phyloP scores from a whole-genome alignment of 495 filamentous ascomycete genomes.

The Neurospora sp. region DNA sequence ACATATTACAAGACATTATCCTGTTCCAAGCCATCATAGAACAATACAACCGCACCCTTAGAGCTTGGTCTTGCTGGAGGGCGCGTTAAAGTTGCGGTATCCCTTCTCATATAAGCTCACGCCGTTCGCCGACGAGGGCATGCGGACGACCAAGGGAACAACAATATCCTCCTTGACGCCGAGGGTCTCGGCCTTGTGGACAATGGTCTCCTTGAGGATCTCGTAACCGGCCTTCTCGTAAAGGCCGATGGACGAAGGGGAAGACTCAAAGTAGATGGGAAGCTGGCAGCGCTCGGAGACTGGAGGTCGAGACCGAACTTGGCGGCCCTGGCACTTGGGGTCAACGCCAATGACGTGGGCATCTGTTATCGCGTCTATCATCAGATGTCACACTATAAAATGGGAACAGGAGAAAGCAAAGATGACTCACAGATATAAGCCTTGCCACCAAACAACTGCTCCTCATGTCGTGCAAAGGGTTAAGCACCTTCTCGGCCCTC shows the following conservation, averaged over 20 bases:
- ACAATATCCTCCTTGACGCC: constrained; percentile 16
- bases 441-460: constrained; percentile 18
- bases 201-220: constrained; percentile 18
- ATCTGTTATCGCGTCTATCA: constrained; percentile 6
- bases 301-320: constrained; percentile 30
- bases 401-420: neutral
- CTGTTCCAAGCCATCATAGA: neutral
- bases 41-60: neutral
- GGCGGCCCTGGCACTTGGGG: constrained; percentile 29
- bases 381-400: neutral
- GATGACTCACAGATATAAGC: constrained; percentile 19
- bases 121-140: constrained; percentile 16
- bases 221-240: constrained; percentile 23
- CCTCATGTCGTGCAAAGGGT: constrained; percentile 20
- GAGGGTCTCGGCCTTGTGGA: constrained; percentile 21
- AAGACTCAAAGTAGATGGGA: constrained; percentile 28
- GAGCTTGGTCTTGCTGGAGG: neutral
- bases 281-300: constrained; percentile 27
- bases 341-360: constrained; percentile 22
- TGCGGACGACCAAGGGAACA: constrained; percentile 20
- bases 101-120: constrained; percentile 19
- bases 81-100: constrained; percentile 8
- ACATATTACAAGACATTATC: neutral
- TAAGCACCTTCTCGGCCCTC: constrained; percentile 20
- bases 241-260: constrained; percentile 14